Conservation (phyloP, 345 rosid species). For the Abelmoschus esculentus region DNA sequence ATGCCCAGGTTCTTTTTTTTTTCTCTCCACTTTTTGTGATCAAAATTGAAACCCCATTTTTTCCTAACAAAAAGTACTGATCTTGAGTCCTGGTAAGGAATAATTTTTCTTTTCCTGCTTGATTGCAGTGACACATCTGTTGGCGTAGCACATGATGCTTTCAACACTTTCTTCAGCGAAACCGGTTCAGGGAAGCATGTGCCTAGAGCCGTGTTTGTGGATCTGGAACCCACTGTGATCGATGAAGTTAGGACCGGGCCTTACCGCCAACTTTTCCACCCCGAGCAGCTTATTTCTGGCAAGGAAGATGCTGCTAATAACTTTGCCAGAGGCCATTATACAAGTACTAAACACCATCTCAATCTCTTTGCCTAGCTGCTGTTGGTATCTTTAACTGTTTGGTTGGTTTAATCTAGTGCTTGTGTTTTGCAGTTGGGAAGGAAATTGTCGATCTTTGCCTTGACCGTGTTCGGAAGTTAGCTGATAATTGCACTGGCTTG, state of each 20-base stretch:
- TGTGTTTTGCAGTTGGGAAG: slow-evolving; percentile 57
- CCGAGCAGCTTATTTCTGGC: slow-evolving; percentile 83
- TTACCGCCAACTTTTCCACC: too few relatives aligned
- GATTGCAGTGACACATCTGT: too few relatives aligned
- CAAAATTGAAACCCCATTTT: not conserved
- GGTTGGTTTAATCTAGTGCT: not conserved
- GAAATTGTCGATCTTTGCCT: slow-evolving; percentile 81
- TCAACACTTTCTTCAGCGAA: too few relatives aligned
- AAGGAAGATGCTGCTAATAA: slow-evolving; percentile 92
- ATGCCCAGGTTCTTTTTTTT: slow-evolving; percentile 41
- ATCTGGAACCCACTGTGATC: too few relatives aligned
- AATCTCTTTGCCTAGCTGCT: too few relatives aligned
- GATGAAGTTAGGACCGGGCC: too few relatives aligned
- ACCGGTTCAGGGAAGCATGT: too few relatives aligned
- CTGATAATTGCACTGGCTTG: slow-evolving; percentile 81
- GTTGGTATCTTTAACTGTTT: too few relatives aligned
- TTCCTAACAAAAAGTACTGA: not conserved
- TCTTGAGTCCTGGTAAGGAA: not conserved
- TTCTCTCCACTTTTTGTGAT: not conserved
- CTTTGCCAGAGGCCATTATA: slow-evolving; percentile 90
- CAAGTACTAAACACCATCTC: slow-evolving; percentile 26
- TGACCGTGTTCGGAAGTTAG: slow-evolving; percentile 66
- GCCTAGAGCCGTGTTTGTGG: too few relatives aligned
- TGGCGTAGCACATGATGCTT: too few relatives aligned
- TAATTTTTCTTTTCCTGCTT: too few relatives aligned